Base-by-base conservation (phyloP, 805 yeast species). In the Saccharomycopsis schoenii region DNA sequence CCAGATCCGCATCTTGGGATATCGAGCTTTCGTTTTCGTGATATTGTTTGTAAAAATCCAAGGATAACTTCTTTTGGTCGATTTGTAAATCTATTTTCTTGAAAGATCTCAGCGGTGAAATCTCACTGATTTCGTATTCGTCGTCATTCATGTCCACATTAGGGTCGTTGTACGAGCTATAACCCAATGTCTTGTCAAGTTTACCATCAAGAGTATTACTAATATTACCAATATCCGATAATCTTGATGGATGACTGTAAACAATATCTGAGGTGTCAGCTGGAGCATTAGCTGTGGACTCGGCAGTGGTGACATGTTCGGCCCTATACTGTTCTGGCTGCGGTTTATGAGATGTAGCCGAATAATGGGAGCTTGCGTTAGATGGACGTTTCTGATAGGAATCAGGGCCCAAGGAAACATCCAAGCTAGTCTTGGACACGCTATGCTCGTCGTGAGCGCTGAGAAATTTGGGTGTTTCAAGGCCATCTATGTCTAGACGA, bases 1-100 rank as follows among this genome's bases (percentile, higher is more conserved):
- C 12, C n/a, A 19, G 34, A 21, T 47, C 52, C 10, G 52, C 34
- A 37, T 29, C 34, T 29, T 14, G 41, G 15, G 52, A 21, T 14
- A 21, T 25, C 4, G 34, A 47, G 34, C 52, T 39, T 29, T 21
- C 24, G 29, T 36, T 42, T 37, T 50, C 59, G 3, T 17, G 24
- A 34, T 60, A 87, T 70, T 62, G 60, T n/a, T 59, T 64, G 6
- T 57, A 63, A 51, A 61, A 67, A 43, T 67, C 68, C 14, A 66
- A 54, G 2, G 62, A 63, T 11, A 57, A 42, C 34, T 60, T 61
- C 47, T 58, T 58, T 51, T 60, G 57, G 50, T 56, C 66, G 58
- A 51, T 29, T 61, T 59, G 55, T 59, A 66, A 41, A 50, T 62
- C 60, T 25, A 59, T 62, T 51, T 59, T 59, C 25, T 59, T 57